phyloP scores from a whole-genome alignment of 2,329 filamentous ascomycete genomes.

The Trichoderma polysporum region DNA sequence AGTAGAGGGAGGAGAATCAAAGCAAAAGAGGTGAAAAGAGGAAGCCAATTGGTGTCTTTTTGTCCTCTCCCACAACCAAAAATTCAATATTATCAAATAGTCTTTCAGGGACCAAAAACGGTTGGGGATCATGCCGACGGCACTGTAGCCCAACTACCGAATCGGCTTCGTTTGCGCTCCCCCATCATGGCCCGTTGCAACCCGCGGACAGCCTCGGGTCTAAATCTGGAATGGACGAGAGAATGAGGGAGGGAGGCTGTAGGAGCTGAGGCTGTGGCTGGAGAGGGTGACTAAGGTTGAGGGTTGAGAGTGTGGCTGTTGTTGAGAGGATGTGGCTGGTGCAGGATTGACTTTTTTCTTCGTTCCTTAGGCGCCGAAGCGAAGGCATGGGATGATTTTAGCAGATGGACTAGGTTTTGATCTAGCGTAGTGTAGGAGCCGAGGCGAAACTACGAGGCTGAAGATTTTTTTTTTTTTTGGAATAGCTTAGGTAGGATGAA shows the following conservation, averaged over 20 bases:
- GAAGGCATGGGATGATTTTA: not conserved
- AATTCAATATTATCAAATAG: not conserved
- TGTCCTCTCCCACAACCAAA: not conserved
- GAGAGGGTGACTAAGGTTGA: not conserved
- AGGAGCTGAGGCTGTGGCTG: not conserved
- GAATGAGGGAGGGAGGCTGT: not conserved
- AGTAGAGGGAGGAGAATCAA: not conserved
- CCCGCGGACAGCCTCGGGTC: constrained; percentile 12
- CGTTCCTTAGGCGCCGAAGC: not conserved
- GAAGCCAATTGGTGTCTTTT: not conserved
- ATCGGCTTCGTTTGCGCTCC: constrained; percentile 17
- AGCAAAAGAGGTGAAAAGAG: not conserved
- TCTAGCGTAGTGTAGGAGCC: not conserved
- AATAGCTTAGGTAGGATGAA: not conserved
- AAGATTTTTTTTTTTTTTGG: not conserved
- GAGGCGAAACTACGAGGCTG: not conserved
- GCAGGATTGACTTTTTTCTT: not conserved
- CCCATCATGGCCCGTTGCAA: constrained; percentile 14
- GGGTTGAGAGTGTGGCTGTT: constrained; percentile 3
- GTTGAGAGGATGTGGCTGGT: not conserved
- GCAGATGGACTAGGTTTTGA: not conserved
- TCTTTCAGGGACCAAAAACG: constrained; percentile 12
- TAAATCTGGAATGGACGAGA: constrained; percentile 5
- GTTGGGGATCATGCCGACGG: constrained; percentile 5
- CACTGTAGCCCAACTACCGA: constrained; percentile 11